A percentile compares a stretch with the other conserved stretches of the same genome.
Conservation (phyloP, 2,329 filamentous ascomycete species). For the Lasiodiplodia citricola region DNA sequence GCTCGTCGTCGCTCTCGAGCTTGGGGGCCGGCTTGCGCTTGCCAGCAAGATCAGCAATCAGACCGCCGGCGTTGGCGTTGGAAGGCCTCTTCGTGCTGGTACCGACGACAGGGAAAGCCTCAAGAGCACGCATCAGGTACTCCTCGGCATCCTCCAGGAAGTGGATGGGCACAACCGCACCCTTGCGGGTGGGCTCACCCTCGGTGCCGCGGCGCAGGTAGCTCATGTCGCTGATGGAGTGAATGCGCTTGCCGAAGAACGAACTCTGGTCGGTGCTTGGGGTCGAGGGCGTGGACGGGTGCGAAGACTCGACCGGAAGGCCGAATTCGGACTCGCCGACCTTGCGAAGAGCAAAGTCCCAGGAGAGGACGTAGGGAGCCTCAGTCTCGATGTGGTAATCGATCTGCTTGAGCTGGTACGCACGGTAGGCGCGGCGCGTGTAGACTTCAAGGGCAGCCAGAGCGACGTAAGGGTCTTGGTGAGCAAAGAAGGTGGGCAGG, state of each 20-base stretch:
- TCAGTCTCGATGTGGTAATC: constrained; percentile 83
- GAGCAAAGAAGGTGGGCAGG: constrained; percentile 90
- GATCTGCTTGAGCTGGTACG: constrained; percentile 87
- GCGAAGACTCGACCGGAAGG: constrained; percentile 76
- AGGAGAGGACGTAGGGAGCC: constrained; percentile 79
- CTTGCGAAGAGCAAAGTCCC: constrained; percentile 96
- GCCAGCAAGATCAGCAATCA: constrained; percentile 74
- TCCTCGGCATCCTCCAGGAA: constrained; percentile 93
- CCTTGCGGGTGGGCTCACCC: constrained; percentile 80
- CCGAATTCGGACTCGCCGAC: constrained; percentile 91
- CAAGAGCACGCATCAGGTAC: constrained; percentile 79
- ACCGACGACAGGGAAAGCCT: constrained; percentile 71
- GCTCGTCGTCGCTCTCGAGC: constrained; percentile 70
- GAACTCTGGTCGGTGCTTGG: constrained; percentile 70
- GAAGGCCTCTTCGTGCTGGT: constrained; percentile 61
- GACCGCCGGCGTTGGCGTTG: constrained; percentile 56
- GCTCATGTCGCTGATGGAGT: constrained; percentile 96
- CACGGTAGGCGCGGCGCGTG: constrained; percentile 93
- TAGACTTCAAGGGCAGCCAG: constrained; percentile 95
- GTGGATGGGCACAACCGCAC: constrained; percentile 90
- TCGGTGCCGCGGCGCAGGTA: constrained; percentile 77
- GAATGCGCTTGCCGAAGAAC: constrained; percentile 69
- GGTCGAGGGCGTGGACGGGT: constrained; percentile 72
- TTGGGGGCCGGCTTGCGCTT: constrained; percentile 66
- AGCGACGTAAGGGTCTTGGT: constrained; percentile 92